Conservation (phyloP, 257 asterid genomes). For the Rubia yunnanensis region DNA sequence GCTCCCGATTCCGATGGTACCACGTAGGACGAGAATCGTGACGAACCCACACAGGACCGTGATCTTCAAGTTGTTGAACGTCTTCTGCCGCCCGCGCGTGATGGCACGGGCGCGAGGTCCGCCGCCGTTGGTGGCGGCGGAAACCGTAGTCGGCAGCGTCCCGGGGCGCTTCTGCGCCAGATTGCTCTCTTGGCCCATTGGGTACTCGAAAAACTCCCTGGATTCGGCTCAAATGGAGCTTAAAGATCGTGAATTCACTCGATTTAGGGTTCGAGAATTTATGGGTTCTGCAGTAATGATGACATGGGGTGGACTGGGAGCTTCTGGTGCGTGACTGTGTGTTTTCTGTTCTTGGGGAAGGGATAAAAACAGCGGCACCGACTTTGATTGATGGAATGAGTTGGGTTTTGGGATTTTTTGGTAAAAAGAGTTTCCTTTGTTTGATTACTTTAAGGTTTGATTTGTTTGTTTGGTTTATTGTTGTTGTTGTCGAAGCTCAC, state of each 20-base stretch:
- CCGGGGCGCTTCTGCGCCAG: constrained; percentile 60
- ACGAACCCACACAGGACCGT: constrained; percentile 79
- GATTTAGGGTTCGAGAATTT: neutral
- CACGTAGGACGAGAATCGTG: constrained; percentile 78
- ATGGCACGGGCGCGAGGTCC: constrained; percentile 35
- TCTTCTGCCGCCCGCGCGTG: constrained; percentile 63
- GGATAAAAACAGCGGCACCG: constrained; percentile 14
- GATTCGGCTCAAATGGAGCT: neutral
- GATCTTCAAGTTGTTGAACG: constrained; percentile 70
- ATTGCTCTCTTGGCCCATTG: constrained; percentile 55
- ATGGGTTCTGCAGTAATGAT: neutral
- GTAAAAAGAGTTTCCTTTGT: neutral
- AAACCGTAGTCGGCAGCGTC: constrained; percentile 35
- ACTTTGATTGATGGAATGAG: constrained; percentile 11
- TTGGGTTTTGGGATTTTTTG: neutral
- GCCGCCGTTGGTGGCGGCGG: constrained; percentile 31
- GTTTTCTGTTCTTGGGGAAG: neutral
- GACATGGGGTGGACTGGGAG: constrained; percentile 1
- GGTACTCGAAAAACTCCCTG: neutral
- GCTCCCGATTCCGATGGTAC: constrained; percentile 73
- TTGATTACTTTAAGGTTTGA: neutral
- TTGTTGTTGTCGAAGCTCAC: neutral
- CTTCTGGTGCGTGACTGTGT: constrained; percentile 3
- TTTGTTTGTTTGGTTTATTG: neutral
- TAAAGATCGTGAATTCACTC: neutral